phyloP scores from a whole-genome alignment of 2,329 filamentous ascomycete species.

The Atkinsonella hypoxylon region DNA sequence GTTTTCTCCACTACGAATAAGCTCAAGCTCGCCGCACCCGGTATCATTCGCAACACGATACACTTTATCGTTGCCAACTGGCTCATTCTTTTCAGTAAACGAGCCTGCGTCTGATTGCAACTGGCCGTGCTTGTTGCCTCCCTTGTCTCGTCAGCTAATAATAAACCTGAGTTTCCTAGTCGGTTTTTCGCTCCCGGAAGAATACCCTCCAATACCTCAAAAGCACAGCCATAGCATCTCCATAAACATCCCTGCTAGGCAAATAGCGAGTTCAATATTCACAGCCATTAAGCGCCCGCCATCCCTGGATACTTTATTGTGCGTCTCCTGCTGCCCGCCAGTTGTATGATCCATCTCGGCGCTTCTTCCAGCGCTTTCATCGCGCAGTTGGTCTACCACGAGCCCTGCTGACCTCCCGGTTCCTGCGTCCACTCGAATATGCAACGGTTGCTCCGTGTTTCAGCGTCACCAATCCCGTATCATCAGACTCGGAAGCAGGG shows the following conservation, averaged over 20 bases:
- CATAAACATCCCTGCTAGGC: conserved; percentile 1
- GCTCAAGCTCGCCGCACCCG: neutral
- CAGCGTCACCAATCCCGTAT: conserved; percentile 4
- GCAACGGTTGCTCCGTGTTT: conserved; percentile 8
- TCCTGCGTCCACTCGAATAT: conserved; percentile 10
- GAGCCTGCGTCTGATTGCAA: too few relatives aligned
- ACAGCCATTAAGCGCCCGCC: neutral
- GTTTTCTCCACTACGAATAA: neutral
- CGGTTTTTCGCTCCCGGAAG: neutral
- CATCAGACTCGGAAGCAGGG: neutral
- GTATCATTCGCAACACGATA: neutral
- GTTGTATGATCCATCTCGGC: conserved; percentile 5
- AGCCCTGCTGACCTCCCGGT: neutral
- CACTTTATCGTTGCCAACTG: neutral
- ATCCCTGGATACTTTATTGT: neutral
- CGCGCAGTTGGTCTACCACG: conserved; percentile 8
- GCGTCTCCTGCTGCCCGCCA: neutral
- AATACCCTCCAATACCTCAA: neutral
- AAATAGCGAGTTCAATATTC: neutral
- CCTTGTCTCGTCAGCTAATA: neutral
- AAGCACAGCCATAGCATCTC: conserved; percentile 1
- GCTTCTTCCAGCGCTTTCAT: conserved; percentile 5
- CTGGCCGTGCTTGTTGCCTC: neutral
- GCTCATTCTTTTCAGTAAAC: neutral
- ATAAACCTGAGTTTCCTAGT: neutral